Conservation (phyloP, 148 eudicot genomes). For the Heliamphora exappendiculata region DNA sequence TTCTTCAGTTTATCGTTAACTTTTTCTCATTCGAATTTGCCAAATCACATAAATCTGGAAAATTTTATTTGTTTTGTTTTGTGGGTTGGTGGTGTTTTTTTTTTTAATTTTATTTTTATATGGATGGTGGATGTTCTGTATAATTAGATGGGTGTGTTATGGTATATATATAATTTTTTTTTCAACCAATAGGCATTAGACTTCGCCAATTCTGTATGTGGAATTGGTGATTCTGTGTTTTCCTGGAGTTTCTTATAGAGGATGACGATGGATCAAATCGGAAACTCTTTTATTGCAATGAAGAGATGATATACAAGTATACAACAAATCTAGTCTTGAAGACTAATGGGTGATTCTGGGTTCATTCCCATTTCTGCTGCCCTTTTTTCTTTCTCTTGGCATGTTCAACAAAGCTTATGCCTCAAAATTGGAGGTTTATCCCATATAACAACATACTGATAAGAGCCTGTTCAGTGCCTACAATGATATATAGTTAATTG, state of each 20-base stretch:
- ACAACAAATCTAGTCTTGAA: neutral
- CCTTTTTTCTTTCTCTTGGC: neutral
- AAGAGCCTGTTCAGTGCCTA: neutral
- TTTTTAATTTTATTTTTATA: neutral
- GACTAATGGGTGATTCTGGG: neutral
- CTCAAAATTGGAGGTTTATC: neutral
- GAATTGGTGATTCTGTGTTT: neutral
- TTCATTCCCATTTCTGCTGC: neutral
- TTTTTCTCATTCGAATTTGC: neutral
- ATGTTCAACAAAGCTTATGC: neutral
- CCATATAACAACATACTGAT: neutral
- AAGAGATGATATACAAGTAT: neutral
- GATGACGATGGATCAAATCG: neutral
- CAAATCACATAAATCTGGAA: neutral
- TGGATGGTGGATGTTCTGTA: conserved; percentile 8
- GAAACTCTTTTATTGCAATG: neutral
- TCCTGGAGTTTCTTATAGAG: neutral
- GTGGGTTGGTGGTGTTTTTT: conserved; percentile 2
- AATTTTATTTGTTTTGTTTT: neutral
- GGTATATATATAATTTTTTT: neutral
- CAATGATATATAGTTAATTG: neutral
- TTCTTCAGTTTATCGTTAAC: neutral
- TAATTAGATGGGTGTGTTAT: neutral
- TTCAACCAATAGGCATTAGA: neutral
- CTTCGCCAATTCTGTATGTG: neutral